These are phyloP conservation scores for Odonthalia washingtoniensis DNA, from an alignment of 31 red algal species.

Conservation along the genomic window DNA sequence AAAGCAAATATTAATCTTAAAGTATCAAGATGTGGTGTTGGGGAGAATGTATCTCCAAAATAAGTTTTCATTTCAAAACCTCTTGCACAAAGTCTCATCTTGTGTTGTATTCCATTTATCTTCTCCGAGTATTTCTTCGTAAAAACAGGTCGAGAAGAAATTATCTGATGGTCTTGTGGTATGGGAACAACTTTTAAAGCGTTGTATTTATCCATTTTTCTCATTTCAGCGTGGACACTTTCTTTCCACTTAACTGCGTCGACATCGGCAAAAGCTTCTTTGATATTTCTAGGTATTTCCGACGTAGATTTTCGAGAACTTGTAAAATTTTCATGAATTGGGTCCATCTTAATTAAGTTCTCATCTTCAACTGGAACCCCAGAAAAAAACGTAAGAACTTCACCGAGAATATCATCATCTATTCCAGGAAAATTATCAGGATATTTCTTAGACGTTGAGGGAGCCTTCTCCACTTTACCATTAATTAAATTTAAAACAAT, in stretches of 20 bases:
- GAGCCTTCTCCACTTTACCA: neutral
- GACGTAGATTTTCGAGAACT: neutral
- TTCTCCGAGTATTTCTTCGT: neutral
- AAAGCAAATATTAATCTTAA: neutral
- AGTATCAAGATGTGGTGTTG: conserved; percentile 2
- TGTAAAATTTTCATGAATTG: neutral
- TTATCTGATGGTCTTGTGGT: neutral
- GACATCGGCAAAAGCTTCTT: neutral
- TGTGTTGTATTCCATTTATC: neutral
- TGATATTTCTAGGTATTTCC: neutral
- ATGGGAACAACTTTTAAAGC: neutral
- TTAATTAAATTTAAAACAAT: neutral
- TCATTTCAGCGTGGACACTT: neutral
- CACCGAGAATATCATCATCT: neutral
- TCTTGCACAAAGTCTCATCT: neutral
- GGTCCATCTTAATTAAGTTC: neutral
- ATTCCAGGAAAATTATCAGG: neutral
- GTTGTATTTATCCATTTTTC: neutral
- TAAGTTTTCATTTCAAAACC: neutral
- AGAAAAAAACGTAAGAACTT: neutral
- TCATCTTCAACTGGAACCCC: neutral
- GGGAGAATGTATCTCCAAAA: neutral
- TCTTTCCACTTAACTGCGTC: neutral
- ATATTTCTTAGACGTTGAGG: neutral
- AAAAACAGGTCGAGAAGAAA: neutral